These are phyloP conservation scores for Hevea brasiliensis DNA, from an alignment of 345 rosid genomes.

Conservation along the genomic window DNA sequence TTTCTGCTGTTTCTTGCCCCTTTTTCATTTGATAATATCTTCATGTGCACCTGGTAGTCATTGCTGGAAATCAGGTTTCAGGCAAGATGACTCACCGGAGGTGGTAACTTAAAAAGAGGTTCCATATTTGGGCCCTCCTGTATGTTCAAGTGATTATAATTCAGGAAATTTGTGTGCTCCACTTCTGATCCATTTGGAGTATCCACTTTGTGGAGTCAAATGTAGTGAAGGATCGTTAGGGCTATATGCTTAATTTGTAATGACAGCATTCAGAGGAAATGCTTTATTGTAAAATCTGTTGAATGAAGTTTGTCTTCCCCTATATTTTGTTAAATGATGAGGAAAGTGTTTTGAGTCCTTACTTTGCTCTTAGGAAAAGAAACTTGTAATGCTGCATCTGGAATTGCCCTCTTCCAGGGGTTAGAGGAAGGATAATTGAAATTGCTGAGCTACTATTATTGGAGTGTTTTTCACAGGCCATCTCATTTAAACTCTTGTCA, in stretches of 20 bases:
- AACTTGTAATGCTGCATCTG: no score
- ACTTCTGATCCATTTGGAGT: conserved; percentile 17
- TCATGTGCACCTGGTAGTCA: conserved; percentile 69
- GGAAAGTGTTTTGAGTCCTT: not conserved
- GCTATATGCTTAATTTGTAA: conserved; percentile 23
- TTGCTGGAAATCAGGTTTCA: conserved; percentile 36
- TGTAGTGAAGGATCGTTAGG: conserved; percentile 23
- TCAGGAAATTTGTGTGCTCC: conserved; percentile 13
- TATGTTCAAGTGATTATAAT: conserved; percentile 23
- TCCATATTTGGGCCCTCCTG: conserved; percentile 24
- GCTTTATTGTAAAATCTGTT: conserved; percentile 29
- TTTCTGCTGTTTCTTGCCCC: conserved; percentile 22
- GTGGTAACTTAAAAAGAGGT: conserved; percentile 51
- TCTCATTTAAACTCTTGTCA: no score
- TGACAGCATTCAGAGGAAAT: conserved; percentile 6
- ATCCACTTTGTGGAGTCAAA: conserved; percentile 14
- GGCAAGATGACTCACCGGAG: conserved; percentile 69
- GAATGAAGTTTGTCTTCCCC: conserved; percentile 8
- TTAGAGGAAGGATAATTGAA: no score
- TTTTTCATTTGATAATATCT: conserved; percentile 29
- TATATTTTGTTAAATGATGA: not conserved
- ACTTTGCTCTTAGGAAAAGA: no score
- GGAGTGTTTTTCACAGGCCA: no score
- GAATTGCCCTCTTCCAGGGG: no score
- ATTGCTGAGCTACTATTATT: no score